Percentiles rank a stretch among this genome's conserved stretches.
Evolutionary conservation across 495 filamentous ascomycete species (phyloP).

Genomic region (Xylaria sp.): DNA sequence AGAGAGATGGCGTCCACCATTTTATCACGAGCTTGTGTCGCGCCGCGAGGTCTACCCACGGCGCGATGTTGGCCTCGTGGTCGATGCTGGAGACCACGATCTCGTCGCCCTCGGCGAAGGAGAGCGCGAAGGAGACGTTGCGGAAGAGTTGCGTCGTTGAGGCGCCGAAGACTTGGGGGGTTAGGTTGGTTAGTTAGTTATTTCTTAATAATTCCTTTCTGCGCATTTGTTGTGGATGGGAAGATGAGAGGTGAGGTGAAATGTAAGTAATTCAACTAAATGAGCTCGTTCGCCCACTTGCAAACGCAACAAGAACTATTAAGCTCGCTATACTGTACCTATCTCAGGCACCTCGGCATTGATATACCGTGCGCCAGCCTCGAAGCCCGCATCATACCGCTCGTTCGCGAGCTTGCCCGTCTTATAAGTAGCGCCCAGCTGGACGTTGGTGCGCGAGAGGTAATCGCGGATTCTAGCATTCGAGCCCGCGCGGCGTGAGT

Average conservation of each 20-base stretch:
- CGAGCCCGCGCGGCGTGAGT: neutral
- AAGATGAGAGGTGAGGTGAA: no score
- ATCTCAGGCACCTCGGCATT: slow-evolving; percentile 70
- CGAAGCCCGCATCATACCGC: slow-evolving; percentile 60
- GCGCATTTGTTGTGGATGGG: no score
- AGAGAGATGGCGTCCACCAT: slow-evolving; percentile 64
- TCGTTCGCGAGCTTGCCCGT: slow-evolving; percentile 61
- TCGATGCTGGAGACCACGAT: slow-evolving; percentile 71
- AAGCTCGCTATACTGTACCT: slow-evolving; percentile 43
- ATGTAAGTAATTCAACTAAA: neutral
- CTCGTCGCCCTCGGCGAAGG: slow-evolving; percentile 66
- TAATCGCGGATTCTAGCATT: slow-evolving; percentile 65
- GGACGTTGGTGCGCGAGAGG: slow-evolving; percentile 71
- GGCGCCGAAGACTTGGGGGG: slow-evolving; percentile 62
- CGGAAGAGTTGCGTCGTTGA: slow-evolving; percentile 77
- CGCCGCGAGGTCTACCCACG: slow-evolving; percentile 70
- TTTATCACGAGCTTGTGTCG: slow-evolving; percentile 64
- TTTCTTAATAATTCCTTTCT: neutral
- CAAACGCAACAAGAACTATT: no score
- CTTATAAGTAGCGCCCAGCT: slow-evolving; percentile 71
- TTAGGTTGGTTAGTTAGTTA: neutral
- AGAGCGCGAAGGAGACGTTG: slow-evolving; percentile 68
- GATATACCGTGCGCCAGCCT: slow-evolving; percentile 70
- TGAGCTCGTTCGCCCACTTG: no score
- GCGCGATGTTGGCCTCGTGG: slow-evolving; percentile 74